A percentile compares a stretch with the other conserved stretches of the same genome.
Conservation (phyloP, 352 stramenopile genomes). For the Thraustochytrium sp. region DNA sequence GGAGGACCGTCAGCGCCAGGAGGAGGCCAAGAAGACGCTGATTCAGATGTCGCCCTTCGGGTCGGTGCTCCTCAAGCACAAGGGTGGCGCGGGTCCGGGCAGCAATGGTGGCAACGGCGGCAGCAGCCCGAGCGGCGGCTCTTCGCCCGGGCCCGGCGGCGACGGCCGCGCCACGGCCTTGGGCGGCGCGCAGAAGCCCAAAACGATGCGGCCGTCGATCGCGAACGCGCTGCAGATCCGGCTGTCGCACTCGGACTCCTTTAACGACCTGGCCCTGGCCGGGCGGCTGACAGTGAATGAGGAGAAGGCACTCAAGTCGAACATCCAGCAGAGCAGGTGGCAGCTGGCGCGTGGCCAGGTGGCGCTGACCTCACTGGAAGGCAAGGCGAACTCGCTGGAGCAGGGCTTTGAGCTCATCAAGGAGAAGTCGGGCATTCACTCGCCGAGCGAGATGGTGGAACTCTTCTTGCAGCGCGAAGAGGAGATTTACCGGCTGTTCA, state of each 20-base stretch:
- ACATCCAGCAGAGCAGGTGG: constrained; percentile 38
- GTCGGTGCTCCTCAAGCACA: neutral
- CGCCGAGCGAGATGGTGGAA: constrained; percentile 26
- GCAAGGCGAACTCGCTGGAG: constrained; percentile 20
- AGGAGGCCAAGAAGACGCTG: constrained; percentile 24
- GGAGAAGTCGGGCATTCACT: constrained; percentile 17
- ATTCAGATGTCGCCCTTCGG: constrained; percentile 19
- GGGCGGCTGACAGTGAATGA: constrained; percentile 29
- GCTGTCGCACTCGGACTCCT: neutral
- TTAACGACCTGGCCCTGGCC: neutral
- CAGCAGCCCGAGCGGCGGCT: neutral
- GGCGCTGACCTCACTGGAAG: constrained; percentile 10
- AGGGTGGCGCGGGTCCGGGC: neutral
- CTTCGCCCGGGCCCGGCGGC: too few relatives aligned
- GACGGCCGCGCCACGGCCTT: too few relatives aligned
- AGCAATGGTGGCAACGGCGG: neutral
- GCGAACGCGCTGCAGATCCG: neutral
- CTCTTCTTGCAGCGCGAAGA: constrained; percentile 21
- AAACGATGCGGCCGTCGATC: neutral
- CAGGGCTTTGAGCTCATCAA: constrained; percentile 37
- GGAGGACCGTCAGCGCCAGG: neutral
- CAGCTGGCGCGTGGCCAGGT: constrained; percentile 36
- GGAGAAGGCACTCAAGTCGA: constrained; percentile 34
- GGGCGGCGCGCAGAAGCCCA: neutral
- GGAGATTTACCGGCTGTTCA: constrained; percentile 38